Conservation (phyloP, 768 basidiomycete species). For the Hemileccinum impolitum region DNA sequence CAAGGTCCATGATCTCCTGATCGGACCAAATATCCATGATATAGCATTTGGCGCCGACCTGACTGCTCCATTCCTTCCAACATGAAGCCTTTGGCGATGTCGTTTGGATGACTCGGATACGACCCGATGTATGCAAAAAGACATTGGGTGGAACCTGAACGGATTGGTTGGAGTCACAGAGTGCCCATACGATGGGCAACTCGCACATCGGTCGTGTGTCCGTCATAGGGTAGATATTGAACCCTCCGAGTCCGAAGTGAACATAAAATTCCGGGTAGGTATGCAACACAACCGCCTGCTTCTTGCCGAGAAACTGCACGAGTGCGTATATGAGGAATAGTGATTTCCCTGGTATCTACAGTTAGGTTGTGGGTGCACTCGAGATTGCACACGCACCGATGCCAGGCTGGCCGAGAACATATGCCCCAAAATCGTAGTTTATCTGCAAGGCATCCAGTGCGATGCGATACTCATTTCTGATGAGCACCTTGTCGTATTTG, state of each 20-base stretch:
- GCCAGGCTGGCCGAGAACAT: neutral
- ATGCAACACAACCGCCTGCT: neutral
- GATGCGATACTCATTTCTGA: neutral
- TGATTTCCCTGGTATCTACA: neutral
- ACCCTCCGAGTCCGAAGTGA: neutral
- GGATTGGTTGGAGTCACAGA: neutral
- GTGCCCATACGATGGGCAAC: neutral
- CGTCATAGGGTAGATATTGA: neutral
- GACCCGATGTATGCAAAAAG: neutral
- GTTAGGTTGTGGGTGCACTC: neutral
- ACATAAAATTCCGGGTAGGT: neutral
- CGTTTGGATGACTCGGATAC: neutral
- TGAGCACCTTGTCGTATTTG: neutral
- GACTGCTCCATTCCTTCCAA: neutral
- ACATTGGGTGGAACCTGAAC: neutral
- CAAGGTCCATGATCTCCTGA: neutral
- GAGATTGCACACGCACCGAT: neutral
- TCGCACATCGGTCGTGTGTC: neutral
- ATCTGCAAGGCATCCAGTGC: neutral
- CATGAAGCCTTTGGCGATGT: neutral
- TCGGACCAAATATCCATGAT: neutral
- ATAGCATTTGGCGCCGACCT: neutral
- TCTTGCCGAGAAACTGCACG: neutral
- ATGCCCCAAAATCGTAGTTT: neutral
- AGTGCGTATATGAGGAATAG: neutral